A percentile compares a stretch with the other conserved stretches of the same genome.
Conservation (phyloP, 495 filamentous ascomycete species). For the Hypoxylon lienhwacheense region DNA sequence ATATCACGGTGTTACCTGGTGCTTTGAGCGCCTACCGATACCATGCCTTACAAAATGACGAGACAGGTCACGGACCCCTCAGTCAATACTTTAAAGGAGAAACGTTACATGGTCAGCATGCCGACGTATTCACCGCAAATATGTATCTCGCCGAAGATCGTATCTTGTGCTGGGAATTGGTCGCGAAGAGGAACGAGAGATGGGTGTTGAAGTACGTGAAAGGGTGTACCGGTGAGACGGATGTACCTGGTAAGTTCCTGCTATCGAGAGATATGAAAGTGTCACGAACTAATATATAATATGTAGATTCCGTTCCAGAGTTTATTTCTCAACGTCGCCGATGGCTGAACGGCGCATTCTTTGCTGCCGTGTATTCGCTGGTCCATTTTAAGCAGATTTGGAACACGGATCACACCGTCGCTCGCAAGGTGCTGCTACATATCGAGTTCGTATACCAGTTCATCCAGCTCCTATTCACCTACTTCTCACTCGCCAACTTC, state of each 20-base stretch:
- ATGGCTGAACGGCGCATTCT: slow-evolving; percentile 99
- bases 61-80: slow-evolving; percentile 89
- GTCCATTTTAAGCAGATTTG: slow-evolving; percentile 94
- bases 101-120: slow-evolving; percentile 92
- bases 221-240: slow-evolving; percentile 91
- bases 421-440: slow-evolving; percentile 87
- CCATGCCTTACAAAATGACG: slow-evolving; percentile 95
- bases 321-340: slow-evolving; percentile 94
- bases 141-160: slow-evolving; percentile 99
- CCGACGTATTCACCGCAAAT: slow-evolving; percentile 98
- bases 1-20: slow-evolving; percentile 95
- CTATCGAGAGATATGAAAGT: slow-evolving; percentile 9
- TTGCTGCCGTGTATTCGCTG: slow-evolving; percentile 96
- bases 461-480: slow-evolving; percentile 88
- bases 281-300: slow-evolving; percentile 19
- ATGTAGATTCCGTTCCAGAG: slow-evolving; percentile 79
- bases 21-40: slow-evolving; percentile 95
- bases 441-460: slow-evolving; percentile 97
- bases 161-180: slow-evolving; percentile 98
- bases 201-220: slow-evolving; percentile 99
- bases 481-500: slow-evolving; percentile 97
- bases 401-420: slow-evolving; percentile 86
- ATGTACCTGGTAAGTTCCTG: slow-evolving; percentile 80
- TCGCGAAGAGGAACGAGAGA: slow-evolving; percentile 89
- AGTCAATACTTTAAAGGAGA: slow-evolving; percentile 99